Conservation (phyloP, 345 rosid species). For the Gossypium longicalyx region DNA sequence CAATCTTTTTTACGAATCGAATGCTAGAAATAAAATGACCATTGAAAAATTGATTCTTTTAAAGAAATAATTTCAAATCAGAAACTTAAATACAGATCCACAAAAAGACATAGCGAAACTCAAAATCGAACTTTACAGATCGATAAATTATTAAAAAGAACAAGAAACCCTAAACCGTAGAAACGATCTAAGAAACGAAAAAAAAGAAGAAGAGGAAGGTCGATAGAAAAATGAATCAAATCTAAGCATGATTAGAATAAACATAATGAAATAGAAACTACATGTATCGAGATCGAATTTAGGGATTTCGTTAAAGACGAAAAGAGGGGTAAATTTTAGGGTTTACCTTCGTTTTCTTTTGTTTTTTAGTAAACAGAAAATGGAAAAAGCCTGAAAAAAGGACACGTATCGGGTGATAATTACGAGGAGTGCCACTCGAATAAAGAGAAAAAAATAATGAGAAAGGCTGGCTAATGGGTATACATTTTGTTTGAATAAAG, state of each 20-base stretch:
- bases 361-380: background rate
- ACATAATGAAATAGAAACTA: constrained; percentile 11
- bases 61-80: background rate
- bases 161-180: constrained; percentile 28
- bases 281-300: constrained; percentile 17
- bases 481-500: background rate
- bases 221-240: constrained; percentile 11
- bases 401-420: constrained; percentile 26
- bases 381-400: constrained; percentile 9
- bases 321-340: constrained; percentile 21
- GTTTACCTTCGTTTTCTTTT: constrained; percentile 14
- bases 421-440: constrained; percentile 27
- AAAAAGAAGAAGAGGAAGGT: constrained; percentile 1
- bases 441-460: background rate
- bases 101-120: constrained; percentile 11
- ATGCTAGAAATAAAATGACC: background rate
- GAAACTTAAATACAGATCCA: constrained; percentile 7
- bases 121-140: constrained; percentile 8
- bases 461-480: background rate
- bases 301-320: constrained; percentile 16
- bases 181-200: constrained; percentile 8
- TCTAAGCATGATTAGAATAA: background rate
- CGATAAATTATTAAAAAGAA: background rate
- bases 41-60: background rate
- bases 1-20: background rate